Percentiles rank a stretch among this genome's conserved stretches.
Evolutionary conservation across 176 grass and related monocot genomes (phyloP).

Genomic region (Oryza longistaminata): DNA sequence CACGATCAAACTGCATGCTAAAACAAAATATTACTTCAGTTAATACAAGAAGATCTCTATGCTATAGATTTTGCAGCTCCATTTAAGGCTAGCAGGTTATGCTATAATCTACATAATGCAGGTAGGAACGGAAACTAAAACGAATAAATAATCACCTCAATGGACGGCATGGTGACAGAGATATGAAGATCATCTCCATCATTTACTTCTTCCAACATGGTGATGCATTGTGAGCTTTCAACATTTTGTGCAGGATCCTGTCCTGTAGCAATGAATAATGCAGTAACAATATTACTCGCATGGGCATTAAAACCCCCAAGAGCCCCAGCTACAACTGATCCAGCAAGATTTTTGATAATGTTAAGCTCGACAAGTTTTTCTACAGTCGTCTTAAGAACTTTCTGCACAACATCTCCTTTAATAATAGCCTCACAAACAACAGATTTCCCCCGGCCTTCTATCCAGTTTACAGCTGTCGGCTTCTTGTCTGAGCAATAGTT

Average conservation of each 20-base stretch:
- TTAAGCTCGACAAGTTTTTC: slow-evolving; percentile 74
- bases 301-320: slow-evolving; percentile 84
- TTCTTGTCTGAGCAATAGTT: slow-evolving; percentile 89
- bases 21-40: neutral
- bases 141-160: slow-evolving; percentile 55
- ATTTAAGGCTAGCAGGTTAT: neutral
- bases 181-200: slow-evolving; percentile 64
- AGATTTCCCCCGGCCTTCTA: slow-evolving; percentile 78
- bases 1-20: neutral
- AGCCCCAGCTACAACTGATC: slow-evolving; percentile 72
- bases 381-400: slow-evolving; percentile 63
- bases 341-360: slow-evolving; percentile 73
- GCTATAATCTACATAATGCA: neutral
- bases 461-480: slow-evolving; percentile 78
- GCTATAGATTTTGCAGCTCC: slow-evolving; percentile 4
- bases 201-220: slow-evolving; percentile 78
- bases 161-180: slow-evolving; percentile 83
- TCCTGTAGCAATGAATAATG: slow-evolving; percentile 74
- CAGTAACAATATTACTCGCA: slow-evolving; percentile 80
- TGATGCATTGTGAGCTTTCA: slow-evolving; percentile 83
- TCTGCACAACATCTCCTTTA: slow-evolving; percentile 53
- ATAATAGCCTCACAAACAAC: slow-evolving; percentile 81
- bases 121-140: neutral
- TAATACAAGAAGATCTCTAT: neutral
- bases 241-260: slow-evolving; percentile 91